Evolutionary conservation across 2,329 filamentous ascomycete species (phyloP).

Genomic region (Amauroascus niger): DNA sequence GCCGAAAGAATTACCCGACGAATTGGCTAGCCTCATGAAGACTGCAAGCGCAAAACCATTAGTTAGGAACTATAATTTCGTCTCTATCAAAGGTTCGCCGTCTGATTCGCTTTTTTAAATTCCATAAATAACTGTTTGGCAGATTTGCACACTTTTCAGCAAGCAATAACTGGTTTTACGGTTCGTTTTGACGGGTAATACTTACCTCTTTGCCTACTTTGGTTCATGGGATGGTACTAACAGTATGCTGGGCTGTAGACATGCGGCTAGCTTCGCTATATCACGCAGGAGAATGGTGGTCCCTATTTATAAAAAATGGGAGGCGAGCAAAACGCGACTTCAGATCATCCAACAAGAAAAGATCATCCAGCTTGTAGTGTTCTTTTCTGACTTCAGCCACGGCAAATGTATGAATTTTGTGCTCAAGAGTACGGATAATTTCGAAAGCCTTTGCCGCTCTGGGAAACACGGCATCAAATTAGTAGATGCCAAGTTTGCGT

Average conservation of each 20-base stretch:
- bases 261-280: slow-evolving; percentile 68
- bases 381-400: slow-evolving; percentile 80
- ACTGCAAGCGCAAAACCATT: slow-evolving; percentile 50
- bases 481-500: slow-evolving; percentile 80
- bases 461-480: slow-evolving; percentile 66
- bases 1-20: slow-evolving; percentile 51
- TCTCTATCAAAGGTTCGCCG: slow-evolving; percentile 40
- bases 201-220: background rate
- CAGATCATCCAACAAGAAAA: slow-evolving; percentile 71
- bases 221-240: slow-evolving; percentile 3
- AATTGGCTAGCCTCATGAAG: slow-evolving; percentile 55
- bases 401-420: slow-evolving; percentile 83
- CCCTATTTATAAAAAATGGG: slow-evolving; percentile 90
- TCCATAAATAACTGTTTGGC: slow-evolving; percentile 21
- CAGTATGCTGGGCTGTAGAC: slow-evolving; percentile 25
- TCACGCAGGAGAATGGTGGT: slow-evolving; percentile 79
- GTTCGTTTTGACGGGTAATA: slow-evolving; percentile 59
- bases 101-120: background rate
- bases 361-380: slow-evolving; percentile 67
- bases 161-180: slow-evolving; percentile 66
- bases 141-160: slow-evolving; percentile 70
- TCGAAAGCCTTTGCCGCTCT: slow-evolving; percentile 55
- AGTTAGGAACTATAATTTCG: slow-evolving; percentile 62
- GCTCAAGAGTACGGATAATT: slow-evolving; percentile 72
- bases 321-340: slow-evolving; percentile 66